Evolutionary conservation across 2,329 filamentous ascomycete species (phyloP).

Genomic region (Aspergillus sp.): DNA sequence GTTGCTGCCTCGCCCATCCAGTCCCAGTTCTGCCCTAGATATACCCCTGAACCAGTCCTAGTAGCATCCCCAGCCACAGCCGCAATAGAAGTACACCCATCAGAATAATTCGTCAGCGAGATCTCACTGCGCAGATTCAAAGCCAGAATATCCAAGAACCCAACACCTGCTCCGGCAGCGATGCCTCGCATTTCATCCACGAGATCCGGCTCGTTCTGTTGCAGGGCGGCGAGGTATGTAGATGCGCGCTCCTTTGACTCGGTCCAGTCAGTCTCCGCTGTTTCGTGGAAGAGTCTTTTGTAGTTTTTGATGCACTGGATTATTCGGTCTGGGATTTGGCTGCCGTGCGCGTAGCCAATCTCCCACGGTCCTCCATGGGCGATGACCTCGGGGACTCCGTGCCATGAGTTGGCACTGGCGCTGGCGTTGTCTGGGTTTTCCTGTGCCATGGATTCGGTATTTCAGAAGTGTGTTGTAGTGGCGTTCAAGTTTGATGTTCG

Average conservation of each 20-base stretch:
- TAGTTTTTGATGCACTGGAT: not conserved
- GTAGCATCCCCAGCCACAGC: no score
- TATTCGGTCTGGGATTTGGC: not conserved
- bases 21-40: not conserved
- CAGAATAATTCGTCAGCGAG: not conserved
- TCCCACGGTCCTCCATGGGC: not conserved
- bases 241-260: not conserved
- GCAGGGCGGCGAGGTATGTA: not conserved
- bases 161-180: not conserved
- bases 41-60: not conserved
- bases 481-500: no score
- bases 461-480: no score
- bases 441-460: no score
- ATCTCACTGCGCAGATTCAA: not conserved
- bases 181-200: not conserved
- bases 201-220: not conserved
- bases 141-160: not conserved
- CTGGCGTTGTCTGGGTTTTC: no score
- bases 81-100: not conserved
- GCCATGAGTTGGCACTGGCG: no score
- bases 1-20: not conserved
- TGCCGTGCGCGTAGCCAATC: not conserved
- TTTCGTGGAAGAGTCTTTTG: not conserved
- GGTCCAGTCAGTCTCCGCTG: not conserved
- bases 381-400: not conserved